A percentile compares a stretch with the other conserved stretches of the same genome.
Evolutionary conservation across 768 basidiomycete genomes (phyloP).

Genomic region (Holtermannia corniformis): DNA sequence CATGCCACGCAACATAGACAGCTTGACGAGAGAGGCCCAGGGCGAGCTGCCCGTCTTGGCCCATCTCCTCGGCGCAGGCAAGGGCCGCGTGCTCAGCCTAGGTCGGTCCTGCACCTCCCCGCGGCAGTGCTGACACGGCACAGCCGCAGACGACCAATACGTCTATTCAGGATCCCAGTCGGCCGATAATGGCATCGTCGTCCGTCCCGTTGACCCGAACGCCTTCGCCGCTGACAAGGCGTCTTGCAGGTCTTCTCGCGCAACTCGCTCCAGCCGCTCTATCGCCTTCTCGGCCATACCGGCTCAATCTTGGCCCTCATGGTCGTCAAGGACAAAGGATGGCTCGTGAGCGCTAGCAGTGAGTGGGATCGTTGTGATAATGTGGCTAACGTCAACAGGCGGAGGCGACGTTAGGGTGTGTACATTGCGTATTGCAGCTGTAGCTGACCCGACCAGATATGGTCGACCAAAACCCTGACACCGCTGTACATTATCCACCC

Average conservation of each 20-base stretch:
- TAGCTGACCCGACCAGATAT: conserved; percentile 51
- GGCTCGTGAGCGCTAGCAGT: conserved; percentile 89
- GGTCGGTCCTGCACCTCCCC: conserved; percentile 6
- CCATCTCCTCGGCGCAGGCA: conserved; percentile 35
- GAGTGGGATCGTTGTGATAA: conserved; percentile 19
- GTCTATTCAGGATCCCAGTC: conserved; percentile 79
- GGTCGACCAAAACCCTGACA: conserved; percentile 62
- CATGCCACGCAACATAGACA: conserved; percentile 16
- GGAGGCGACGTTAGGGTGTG: conserved; percentile 78
- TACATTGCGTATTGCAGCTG: conserved; percentile 4
- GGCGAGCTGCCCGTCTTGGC: conserved; percentile 37
- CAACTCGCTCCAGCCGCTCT: conserved; percentile 56
- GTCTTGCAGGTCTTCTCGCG: conserved; percentile 74
- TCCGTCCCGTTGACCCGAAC: conserved; percentile 38
- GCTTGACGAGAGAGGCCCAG: conserved; percentile 32
- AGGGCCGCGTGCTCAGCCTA: conserved; percentile 31
- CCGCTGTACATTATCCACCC: conserved; percentile 67
- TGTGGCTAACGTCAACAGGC: conserved; percentile 46
- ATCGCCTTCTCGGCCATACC: conserved; percentile 66
- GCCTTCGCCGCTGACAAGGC: conserved; percentile 3
- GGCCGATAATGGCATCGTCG: conserved; percentile 56
- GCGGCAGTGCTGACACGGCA: too few relatives aligned
- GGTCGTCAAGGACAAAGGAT: conserved; percentile 61
- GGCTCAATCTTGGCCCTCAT: conserved; percentile 74
- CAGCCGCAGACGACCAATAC: conserved; percentile 57